Percentiles rank a stretch among this genome's conserved stretches.
Evolutionary conservation across 257 asterid genomes (phyloP).

Genomic region (Fraxinus anomala): DNA sequence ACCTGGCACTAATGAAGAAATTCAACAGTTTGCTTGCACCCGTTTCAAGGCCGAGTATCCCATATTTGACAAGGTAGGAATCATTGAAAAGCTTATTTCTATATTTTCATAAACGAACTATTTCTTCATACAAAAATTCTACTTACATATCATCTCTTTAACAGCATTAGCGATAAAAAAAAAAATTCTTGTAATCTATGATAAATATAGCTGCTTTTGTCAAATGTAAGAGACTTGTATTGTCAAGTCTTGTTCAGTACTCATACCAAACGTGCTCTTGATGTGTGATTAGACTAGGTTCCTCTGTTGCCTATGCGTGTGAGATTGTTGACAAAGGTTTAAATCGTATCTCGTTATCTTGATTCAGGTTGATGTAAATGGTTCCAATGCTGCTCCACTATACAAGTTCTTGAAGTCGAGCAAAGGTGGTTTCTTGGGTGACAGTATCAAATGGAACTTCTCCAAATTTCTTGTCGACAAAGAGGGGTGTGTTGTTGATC

Average conservation of each 20-base stretch:
- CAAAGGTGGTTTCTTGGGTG: constrained; percentile 23
- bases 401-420: constrained; percentile 24
- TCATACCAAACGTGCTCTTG: not conserved
- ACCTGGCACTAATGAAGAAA: constrained; percentile 25
- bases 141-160: not conserved
- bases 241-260: not conserved
- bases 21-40: constrained; percentile 24
- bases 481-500: constrained; percentile 18
- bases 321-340: not conserved
- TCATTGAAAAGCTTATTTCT: not conserved
- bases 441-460: constrained; percentile 22
- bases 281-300: not conserved
- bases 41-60: constrained; percentile 20
- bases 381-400: constrained; percentile 19
- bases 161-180: not conserved
- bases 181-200: not conserved
- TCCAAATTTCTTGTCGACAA: constrained; percentile 21
- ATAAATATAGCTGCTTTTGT: not conserved
- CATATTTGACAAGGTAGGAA: constrained; percentile 23
- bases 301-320: not conserved
- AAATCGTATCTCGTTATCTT: not conserved
- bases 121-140: not conserved
- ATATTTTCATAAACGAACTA: not conserved
- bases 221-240: not conserved
- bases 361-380: constrained; percentile 22